Percentiles rank a stretch among this genome's conserved stretches.
These are phyloP conservation scores for Rhododendron henanense DNA, from an alignment of 148 eudicot species.

Conservation along the genomic window DNA sequence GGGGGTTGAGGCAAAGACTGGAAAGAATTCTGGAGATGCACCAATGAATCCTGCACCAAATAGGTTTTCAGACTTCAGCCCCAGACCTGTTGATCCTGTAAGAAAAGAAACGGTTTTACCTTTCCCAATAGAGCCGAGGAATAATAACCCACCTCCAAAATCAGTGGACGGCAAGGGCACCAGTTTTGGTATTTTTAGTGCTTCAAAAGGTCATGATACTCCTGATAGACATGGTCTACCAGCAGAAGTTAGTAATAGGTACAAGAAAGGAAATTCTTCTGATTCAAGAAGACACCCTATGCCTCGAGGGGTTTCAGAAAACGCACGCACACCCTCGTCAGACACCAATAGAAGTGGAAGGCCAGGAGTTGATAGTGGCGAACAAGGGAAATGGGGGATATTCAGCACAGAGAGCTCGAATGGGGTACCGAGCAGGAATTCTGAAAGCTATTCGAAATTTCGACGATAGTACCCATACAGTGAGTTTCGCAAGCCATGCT, in stretches of 20 bases:
- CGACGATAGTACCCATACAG: background rate
- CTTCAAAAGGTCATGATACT: conserved; percentile 7
- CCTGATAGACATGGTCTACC: conserved; percentile 10
- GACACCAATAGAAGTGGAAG: conserved; percentile 11
- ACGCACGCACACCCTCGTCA: conserved; percentile 2
- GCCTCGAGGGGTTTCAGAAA: conserved; percentile 7
- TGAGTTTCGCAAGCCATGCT: background rate
- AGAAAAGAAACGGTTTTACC: conserved; percentile 16
- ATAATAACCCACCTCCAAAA: conserved; percentile 3
- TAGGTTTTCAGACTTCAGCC: conserved; percentile 8
- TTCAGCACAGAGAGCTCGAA: conserved; percentile 22
- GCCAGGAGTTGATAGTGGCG: conserved; percentile 2
- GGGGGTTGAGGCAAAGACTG: background rate
- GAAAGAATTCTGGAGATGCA: conserved; percentile 3
- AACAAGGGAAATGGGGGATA: conserved; percentile 21
- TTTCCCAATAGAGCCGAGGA: background rate
- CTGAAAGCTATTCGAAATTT: background rate
- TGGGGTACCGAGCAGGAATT: background rate
- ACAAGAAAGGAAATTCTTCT: conserved; percentile 18
- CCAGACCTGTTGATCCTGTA: conserved; percentile 13
- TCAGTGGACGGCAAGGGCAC: background rate
- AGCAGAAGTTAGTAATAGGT: conserved; percentile 24
- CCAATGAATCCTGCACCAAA: conserved; percentile 10
- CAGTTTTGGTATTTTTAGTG: conserved; percentile 38
- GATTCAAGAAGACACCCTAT: conserved; percentile 6